Base-by-base conservation (phyloP, 208 protist genomes). In the Leishmania guyanensis region DNA sequence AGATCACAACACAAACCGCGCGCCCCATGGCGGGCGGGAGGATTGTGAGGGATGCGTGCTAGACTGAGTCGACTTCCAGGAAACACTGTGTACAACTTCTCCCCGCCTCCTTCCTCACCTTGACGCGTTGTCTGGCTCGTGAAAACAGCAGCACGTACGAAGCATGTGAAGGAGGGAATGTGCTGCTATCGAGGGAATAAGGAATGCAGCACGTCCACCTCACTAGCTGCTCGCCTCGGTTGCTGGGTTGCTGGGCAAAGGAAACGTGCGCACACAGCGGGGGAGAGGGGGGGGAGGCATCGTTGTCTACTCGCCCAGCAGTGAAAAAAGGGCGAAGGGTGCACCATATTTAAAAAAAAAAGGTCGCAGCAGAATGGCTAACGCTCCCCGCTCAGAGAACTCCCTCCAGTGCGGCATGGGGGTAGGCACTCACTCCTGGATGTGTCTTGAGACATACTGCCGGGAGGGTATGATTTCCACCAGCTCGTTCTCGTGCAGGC, bases 401-500 rank as follows among this genome's bases (percentile, higher is more conserved):
- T 33, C 20, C 22, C 14, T 53, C 39, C 2, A 33, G 33, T 33
- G 22, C 39, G 17, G 26, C 36, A 36, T 12, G 46, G 46, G 10
- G 9, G 29, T 39, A 29, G 10, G 17, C 6, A 8, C 3, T 75
- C 50, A 75, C 50, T 54, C 22, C 48, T 56, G 69, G 22, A 46
- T 2, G 26, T n/a, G 48, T n/a, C 71, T 2, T 0, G 17, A 48
- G 29, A 60, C 5, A 60, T 12, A 12, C 50, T 14, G 46, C 29
- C 29, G 26, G 5, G 62, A 20, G 9, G 77, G 70, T 14, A 50
- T 69, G 53, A 85, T 36, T 20, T 81, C 77, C 36, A 85, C n/a
- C 36, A 85, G 36, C 48, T 85, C 82, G 50, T 12, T 81, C 2
- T 36, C 65, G 0, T 69, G 54, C 62, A 81, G 12, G 43, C 82